Base-by-base conservation (phyloP, 192 early-diverging fungal genomes). In the Gryganskiella cystojenkinii region DNA sequence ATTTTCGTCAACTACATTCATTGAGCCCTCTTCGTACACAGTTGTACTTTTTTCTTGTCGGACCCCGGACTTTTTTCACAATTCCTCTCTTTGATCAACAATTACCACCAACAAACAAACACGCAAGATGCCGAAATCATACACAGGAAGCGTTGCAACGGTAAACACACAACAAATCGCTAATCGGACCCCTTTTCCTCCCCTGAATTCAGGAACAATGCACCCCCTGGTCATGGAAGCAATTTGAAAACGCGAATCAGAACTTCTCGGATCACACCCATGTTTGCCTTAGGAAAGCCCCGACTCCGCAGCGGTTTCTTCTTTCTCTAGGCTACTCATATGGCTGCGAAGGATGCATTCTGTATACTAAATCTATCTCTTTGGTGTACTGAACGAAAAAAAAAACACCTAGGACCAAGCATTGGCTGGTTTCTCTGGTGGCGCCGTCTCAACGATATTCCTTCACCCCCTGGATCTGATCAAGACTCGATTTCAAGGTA, bases 391-490 rank as follows among this genome's bases (percentile, higher is more conserved):
- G 15, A 54, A 54, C 52, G 52, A 30, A 54, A 54, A 31, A 31
- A 31, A 54, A 31, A n/a, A n/a, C n/a, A n/a, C 13, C 37, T 71
- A 88, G 87, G 96, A 96, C 79, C 92, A 99, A 78, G 96, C 94
- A 25, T 52, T 96, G 37, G 93, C 96, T 1, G 98, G 98, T 3
- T 90, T 98, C 54, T 82, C 85, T 24, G 96, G 95, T 1, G 96
- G 95, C 15, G 81, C 92, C 5, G 86, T 90, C 14, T 93, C 95
- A 15, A 98, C 98, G 0, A 82, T 86, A 4, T 60, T 87, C 24
- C 84, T 98, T 50, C 96, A 98, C 71, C 98, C 96, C 25, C 73
- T 99, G n/a, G 98, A 99, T 81, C 76, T 98, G 28, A 85, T 99
- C 49, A 99, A 99, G 67, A 95, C 92, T 13, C 83, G 95, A 33